Evolutionary conservation across 345 rosid species (phyloP), one percentile per base, ranked within the genome.

Genomic region (Hibiscus mutabilis): DNA sequence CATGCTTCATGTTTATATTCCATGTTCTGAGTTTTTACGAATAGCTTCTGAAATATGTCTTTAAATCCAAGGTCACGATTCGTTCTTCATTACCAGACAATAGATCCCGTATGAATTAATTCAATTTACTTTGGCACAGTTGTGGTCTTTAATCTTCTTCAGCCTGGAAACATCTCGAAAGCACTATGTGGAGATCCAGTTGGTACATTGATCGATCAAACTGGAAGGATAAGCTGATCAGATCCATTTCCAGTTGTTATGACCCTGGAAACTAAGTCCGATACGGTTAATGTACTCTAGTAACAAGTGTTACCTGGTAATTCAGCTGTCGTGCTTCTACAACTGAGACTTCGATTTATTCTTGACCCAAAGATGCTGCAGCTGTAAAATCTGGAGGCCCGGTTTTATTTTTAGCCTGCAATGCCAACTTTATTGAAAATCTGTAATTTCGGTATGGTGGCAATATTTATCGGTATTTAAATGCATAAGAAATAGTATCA

Each of bases 121-220:
- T 12, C 14, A 19, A 37, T 60, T 75, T 75, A 33, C 57, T 51
- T 53, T 75, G 29, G 29, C 25, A 66, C 86, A 93, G 98, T 93
- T 40, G 96, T 88, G 77, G 81, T 93, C 47, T 91, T 93, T 65
- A 91, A 93, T 81, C 84, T 93, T 80, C 86, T 87, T 29, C 88
- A 93, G 76, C 91, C 87, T 69, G 98, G 96, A 66, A 91, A 91
- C 78, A 88, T 93, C 76, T 83, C 88, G 46, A 89, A 87, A 77
- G 93, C 98, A 5, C 76, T 93, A 64, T 89, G 96, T 33, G 98
- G 98, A 55, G 92, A 91, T 65, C 94, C 84, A 80, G 96, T 91
- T 13, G 98, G 98, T 60, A 93, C 96, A 8, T 69, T 89, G 78
- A 91, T 93, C 69, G 97, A 91, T 69, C 81, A 81, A 63, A 79